Conservation (phyloP, 768 basidiomycete genomes). For the Leccinum longicurvipes region DNA sequence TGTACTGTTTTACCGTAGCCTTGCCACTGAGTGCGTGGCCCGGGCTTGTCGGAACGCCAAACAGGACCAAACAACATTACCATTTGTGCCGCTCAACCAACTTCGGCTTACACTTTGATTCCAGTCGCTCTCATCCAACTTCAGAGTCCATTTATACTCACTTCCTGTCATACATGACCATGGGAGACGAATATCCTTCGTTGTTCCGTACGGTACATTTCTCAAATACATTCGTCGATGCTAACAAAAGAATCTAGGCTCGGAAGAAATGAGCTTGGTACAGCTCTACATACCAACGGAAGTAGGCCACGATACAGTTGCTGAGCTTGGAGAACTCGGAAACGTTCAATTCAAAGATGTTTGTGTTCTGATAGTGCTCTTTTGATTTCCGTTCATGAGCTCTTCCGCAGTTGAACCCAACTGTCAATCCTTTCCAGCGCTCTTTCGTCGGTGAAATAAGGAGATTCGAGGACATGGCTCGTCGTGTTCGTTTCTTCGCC, state of each 20-base stretch:
- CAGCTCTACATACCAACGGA: conserved; percentile 97
- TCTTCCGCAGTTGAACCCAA: conserved; percentile 75
- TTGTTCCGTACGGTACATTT: conserved; percentile 60
- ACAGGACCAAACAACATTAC: conserved; percentile 19
- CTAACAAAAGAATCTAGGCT: conserved; percentile 50
- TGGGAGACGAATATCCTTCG: conserved; percentile 81
- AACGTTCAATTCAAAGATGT: conserved; percentile 98
- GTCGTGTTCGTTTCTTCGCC: conserved; percentile 87
- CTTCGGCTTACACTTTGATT: not conserved
- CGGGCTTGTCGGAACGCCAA: conserved; percentile 14
- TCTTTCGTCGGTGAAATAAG: conserved; percentile 97
- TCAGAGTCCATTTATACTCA: not conserved
- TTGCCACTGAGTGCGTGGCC: no score
- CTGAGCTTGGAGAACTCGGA: conserved; percentile 92
- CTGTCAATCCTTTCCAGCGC: conserved; percentile 96
- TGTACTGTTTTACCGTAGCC: no score
- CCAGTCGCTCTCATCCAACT: not conserved
- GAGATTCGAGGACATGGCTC: conserved; percentile 92
- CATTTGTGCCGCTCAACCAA: not conserved
- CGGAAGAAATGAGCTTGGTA: conserved; percentile 97
- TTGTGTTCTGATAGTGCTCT: conserved; percentile 28
- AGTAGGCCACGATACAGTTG: conserved; percentile 95
- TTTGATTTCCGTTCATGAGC: conserved; percentile 2
- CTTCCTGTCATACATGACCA: conserved; percentile 25
- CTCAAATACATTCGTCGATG: not conserved